These are phyloP conservation scores for Torulaspora gathmanii DNA, from an alignment of 805 yeast genomes.

Conservation along the genomic window DNA sequence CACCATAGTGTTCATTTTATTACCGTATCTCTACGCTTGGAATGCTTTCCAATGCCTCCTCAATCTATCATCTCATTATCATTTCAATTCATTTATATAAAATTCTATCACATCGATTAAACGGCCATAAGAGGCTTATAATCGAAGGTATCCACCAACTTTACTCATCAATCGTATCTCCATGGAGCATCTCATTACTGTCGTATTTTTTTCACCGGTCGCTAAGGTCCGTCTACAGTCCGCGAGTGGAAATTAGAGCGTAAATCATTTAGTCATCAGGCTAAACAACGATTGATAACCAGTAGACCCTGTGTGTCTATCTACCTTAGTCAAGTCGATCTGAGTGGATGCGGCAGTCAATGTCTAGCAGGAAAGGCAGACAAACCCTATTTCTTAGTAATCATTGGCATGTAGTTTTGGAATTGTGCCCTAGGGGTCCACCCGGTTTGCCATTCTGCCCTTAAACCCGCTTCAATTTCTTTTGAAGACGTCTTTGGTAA, in stretches of 20 bases:
- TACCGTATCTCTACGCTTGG: background rate
- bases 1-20: background rate
- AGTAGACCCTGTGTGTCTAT: too few species aligned
- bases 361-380: too few species aligned
- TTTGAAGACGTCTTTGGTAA: constrained; percentile 30
- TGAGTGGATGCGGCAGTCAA: too few species aligned
- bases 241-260: background rate
- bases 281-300: too few species aligned
- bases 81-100: background rate
- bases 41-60: background rate
- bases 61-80: background rate
- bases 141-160: background rate
- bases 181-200: background rate
- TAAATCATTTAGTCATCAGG: background rate
- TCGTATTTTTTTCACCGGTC: background rate
- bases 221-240: background rate
- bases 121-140: background rate
- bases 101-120: background rate
- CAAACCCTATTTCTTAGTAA: too few species aligned
- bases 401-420: too few species aligned
- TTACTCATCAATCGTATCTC: background rate
- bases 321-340: too few species aligned
- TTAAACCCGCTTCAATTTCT: constrained; percentile 1
- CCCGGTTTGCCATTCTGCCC: background rate
- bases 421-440: background rate